A percentile compares a stretch with the other conserved stretches of the same genome.
Conservation (phyloP, 129 eudicot species). For the Erigeron canadensis region DNA sequence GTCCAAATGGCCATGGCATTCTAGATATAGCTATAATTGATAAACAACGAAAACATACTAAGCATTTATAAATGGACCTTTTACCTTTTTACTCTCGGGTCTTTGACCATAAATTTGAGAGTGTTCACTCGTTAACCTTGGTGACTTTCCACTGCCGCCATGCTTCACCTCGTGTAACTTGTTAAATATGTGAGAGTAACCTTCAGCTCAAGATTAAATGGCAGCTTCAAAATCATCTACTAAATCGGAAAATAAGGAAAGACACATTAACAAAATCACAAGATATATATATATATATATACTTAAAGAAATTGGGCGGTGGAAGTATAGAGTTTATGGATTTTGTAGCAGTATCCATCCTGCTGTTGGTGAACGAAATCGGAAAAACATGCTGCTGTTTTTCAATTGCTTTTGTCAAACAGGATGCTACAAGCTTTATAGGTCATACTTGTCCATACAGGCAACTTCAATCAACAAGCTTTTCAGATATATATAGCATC, state of each 20-base stretch:
- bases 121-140: slow-evolving; percentile 39
- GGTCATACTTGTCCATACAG: not conserved
- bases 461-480: not conserved
- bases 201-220: slow-evolving; percentile 87
- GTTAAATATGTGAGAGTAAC: slow-evolving; percentile 58
- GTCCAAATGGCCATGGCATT: not conserved
- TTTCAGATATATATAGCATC: not conserved
- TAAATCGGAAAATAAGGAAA: too few species aligned
- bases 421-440: too few species aligned
- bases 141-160: slow-evolving; percentile 67
- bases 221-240: too few species aligned
- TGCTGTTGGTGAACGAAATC: too few species aligned
- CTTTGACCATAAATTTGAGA: slow-evolving; percentile 49
- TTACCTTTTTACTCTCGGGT: slow-evolving; percentile 53
- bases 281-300: too few species aligned
- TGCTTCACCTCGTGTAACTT: slow-evolving; percentile 72
- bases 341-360: too few species aligned
- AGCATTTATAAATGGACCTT: not conserved
- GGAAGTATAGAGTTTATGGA: too few species aligned
- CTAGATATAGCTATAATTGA: not conserved
- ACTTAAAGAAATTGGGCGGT: too few species aligned
- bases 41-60: not conserved
- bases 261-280: too few species aligned
- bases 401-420: too few species aligned
- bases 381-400: too few species aligned